These are phyloP conservation scores for Trichosporon sp. DNA, from an alignment of 1,284 basidiomycete genomes.

Conservation along the genomic window DNA sequence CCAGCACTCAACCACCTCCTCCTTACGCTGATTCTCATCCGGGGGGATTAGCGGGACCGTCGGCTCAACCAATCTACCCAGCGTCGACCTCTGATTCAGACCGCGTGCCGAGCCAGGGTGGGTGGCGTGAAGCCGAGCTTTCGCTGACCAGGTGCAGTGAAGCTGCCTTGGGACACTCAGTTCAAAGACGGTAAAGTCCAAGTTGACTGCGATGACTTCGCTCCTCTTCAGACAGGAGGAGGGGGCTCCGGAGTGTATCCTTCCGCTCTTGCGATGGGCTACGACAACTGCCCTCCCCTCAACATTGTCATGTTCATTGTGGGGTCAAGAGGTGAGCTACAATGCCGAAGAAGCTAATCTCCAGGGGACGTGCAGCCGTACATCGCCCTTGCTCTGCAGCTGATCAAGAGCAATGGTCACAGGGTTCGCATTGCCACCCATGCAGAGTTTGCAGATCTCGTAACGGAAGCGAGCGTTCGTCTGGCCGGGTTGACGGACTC, in stretches of 20 bases:
- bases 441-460: conserved; percentile 59
- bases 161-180: neutral
- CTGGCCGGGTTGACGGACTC: conserved; percentile 54
- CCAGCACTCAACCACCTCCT: neutral
- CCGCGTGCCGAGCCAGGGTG: neutral
- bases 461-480: conserved; percentile 54
- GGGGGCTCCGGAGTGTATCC: neutral
- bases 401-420: conserved; percentile 57
- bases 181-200: neutral
- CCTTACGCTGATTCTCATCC: neutral
- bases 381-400: conserved; percentile 58
- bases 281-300: conserved; percentile 50
- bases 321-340: conserved; percentile 57
- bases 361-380: conserved; percentile 68
- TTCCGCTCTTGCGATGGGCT: neutral
- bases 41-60: neutral
- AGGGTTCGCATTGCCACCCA: conserved; percentile 65
- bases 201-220: neutral
- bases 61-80: neutral
- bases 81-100: neutral
- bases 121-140: neutral
- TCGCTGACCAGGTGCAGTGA: neutral
- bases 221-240: neutral
- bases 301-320: conserved; percentile 64
- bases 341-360: neutral